These are phyloP conservation scores for Beauveria sp. DNA, from an alignment of 2,329 filamentous ascomycete genomes.

Conservation along the genomic window DNA sequence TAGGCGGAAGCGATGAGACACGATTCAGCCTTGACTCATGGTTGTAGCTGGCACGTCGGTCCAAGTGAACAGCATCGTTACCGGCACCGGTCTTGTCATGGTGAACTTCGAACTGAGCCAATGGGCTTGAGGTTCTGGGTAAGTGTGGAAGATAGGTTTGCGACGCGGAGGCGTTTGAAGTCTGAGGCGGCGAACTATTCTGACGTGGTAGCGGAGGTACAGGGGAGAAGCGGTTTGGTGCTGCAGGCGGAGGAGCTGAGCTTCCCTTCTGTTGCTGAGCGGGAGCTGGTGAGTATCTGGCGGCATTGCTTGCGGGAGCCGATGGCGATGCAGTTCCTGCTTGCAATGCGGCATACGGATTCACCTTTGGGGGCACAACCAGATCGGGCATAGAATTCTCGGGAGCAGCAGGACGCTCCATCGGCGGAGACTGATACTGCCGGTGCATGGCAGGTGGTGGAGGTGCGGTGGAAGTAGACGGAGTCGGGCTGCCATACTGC, in stretches of 20 bases:
- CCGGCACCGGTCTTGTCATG: slow-evolving; percentile 30
- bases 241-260: slow-evolving; percentile 30
- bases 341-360: slow-evolving; percentile 45
- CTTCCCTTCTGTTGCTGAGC: slow-evolving; percentile 32
- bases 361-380: slow-evolving; percentile 45
- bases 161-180: slow-evolving; percentile 27
- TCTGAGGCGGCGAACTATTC: slow-evolving; percentile 33
- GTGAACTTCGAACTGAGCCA: slow-evolving; percentile 55
- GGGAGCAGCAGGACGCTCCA: slow-evolving; percentile 24
- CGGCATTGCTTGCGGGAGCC: slow-evolving; percentile 27
- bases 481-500: slow-evolving; percentile 13
- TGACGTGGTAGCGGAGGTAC: slow-evolving; percentile 34
- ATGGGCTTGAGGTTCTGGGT: slow-evolving; percentile 57
- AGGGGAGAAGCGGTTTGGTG: slow-evolving; percentile 46
- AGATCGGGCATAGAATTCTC: slow-evolving; percentile 31
- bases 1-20: slow-evolving; percentile 52
- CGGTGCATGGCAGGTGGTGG: background rate
- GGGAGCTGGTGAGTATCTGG: slow-evolving; percentile 58
- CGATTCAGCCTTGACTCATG: slow-evolving; percentile 49
- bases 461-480: background rate
- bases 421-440: background rate
- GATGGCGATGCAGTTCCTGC: slow-evolving; percentile 26
- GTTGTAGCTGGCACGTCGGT: slow-evolving; percentile 44
- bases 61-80: slow-evolving; percentile 31
- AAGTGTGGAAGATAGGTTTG: slow-evolving; percentile 48